phyloP scores from a whole-genome alignment of 208 protist species.

The Paratrypanosoma confusum region DNA sequence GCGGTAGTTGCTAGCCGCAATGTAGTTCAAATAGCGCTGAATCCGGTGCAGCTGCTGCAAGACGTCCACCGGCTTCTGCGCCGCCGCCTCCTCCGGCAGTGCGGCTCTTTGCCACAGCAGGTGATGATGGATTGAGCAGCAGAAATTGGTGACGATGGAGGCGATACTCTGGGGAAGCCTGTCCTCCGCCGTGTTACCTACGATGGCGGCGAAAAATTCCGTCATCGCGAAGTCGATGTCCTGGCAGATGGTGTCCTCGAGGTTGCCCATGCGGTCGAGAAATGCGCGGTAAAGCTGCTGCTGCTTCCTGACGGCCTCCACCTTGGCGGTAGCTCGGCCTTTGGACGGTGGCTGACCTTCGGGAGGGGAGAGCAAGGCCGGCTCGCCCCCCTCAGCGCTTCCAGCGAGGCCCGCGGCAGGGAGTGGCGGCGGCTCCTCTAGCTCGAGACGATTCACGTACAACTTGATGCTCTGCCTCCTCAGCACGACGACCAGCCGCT shows the following conservation, averaged over 20 bases:
- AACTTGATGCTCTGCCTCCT: conserved; percentile 67
- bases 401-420: neutral
- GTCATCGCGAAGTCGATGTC: conserved; percentile 74
- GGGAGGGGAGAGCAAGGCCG: neutral
- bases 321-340: neutral
- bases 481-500: conserved; percentile 65
- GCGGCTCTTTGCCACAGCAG: conserved; percentile 39
- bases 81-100: too few relatives aligned
- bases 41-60: conserved; percentile 36
- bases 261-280: conserved; percentile 23
- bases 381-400: too few relatives aligned
- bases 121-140: conserved; percentile 66
- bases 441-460: conserved; percentile 73
- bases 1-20: conserved; percentile 13
- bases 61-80: conserved; percentile 19
- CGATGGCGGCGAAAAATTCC: conserved; percentile 64
- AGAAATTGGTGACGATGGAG: conserved; percentile 62
- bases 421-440: conserved; percentile 16
- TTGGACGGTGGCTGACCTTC: neutral
- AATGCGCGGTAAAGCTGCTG: conserved; percentile 6
- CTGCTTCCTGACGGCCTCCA: neutral
- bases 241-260: conserved; percentile 75
- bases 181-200: conserved; percentile 49
- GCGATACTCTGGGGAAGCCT: conserved; percentile 73
- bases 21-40: neutral